Percentiles rank a stretch among this genome's conserved stretches.
These are phyloP conservation scores for Plasmodium relictum DNA, from an alignment of 169 alveolate species.

Conservation along the genomic window DNA sequence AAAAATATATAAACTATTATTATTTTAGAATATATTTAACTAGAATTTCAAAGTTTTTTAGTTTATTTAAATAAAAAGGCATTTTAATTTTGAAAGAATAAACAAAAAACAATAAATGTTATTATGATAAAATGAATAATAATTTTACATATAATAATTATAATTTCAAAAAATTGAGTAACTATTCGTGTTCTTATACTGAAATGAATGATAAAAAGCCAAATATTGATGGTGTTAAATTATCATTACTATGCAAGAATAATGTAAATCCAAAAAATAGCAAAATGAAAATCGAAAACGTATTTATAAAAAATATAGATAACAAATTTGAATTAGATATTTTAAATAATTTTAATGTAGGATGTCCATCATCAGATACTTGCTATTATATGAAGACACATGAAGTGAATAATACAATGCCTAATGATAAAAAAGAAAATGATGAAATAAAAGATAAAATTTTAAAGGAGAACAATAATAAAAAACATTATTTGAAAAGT, in stretches of 20 bases:
- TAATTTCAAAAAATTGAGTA: slow-evolving; percentile 1
- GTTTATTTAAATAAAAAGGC: no score
- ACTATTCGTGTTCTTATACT: slow-evolving; percentile 33
- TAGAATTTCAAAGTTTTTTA: no score
- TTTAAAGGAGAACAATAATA: neutral
- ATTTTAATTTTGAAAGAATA: neutral
- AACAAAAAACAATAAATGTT: slow-evolving; percentile 7
- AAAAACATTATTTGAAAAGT: slow-evolving; percentile 5
- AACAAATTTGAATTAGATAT: slow-evolving; percentile 20
- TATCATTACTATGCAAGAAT: slow-evolving; percentile 10
- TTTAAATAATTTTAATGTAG: slow-evolving; percentile 18
- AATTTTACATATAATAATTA: slow-evolving; percentile 1
- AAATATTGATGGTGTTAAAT: slow-evolving; percentile 12
- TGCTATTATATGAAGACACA: slow-evolving; percentile 22
- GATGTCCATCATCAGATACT: slow-evolving; percentile 1
- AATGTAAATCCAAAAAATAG: slow-evolving; percentile 24
- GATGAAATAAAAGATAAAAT: neutral
- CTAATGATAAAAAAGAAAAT: neutral
- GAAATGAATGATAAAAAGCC: slow-evolving; percentile 8
- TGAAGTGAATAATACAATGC: slow-evolving; percentile 5
- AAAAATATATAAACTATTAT: neutral
- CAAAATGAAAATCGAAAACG: slow-evolving; percentile 23
- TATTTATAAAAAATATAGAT: slow-evolving; percentile 13
- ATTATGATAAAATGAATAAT: slow-evolving; percentile 53
- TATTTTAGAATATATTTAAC: no score